Base-by-base conservation (phyloP, 2,329 filamentous ascomycete species). In the Sporothrix humicola region DNA sequence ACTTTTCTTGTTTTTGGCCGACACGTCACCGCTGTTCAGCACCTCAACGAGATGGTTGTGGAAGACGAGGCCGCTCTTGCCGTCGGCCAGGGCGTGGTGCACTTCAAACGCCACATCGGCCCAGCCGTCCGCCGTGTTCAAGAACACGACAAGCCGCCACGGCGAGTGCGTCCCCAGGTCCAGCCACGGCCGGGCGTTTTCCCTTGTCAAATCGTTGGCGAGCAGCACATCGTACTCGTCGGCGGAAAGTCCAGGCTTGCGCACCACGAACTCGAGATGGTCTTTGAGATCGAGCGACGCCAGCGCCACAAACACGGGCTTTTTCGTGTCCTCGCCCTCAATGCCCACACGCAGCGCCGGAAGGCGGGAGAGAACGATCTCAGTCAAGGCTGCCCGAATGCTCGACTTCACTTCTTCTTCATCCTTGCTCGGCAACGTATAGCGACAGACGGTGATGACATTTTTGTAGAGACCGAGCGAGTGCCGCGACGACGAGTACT, bases 71-170 rank as follows among this genome's bases (percentile, higher is more conserved):
- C 84, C 85, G 75, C 84, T 84, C 13, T 83, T 80, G 1, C 88
- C 88, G 75, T 90, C 88, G 31, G 83, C 82, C 20, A 89, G 80
- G 0, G 83, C 81, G 76, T 90, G 88, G 74, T 90, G 88, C 48
- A 81, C 86, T 5, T 82, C 81, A 75, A 89, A 87, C 6, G 84
- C 75, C 13, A 87, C 74, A 68, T 88, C 83, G 42, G 79, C 58
- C 48, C 83, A 76, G 6, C 79, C 77, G 4, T 77, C 65, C 0
- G 68, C 42, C 2, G 74, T 72, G 1, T 76, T 74, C 42, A 79
- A 77, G 26, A 84, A 77, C 59, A 86, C 80, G 1, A 82, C 79
- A 13, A 87, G 72, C 56, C 82, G 84, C 87, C 87, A 89, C 0
- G 85, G 84, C 0, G 87, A 83, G 0, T 78, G 80, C 0, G 75